phyloP scores from a whole-genome alignment of 768 basidiomycete genomes.

The Cyclocybe aegerita region DNA sequence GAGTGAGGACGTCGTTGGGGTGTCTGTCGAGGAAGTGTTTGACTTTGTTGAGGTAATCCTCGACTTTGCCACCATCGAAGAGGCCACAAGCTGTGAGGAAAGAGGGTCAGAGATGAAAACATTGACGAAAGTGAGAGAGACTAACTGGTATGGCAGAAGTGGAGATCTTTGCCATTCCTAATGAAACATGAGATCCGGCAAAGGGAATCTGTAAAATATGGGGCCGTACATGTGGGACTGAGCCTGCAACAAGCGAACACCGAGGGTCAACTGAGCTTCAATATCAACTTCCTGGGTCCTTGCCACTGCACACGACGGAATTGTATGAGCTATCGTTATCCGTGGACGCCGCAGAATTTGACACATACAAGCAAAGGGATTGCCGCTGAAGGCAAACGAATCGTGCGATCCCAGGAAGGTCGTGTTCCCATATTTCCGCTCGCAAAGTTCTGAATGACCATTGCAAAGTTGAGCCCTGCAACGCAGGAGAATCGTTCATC shows the following conservation, averaged over 20 bases:
- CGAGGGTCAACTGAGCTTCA: conserved; percentile 41
- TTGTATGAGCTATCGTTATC: not conserved
- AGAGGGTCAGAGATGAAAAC: not conserved
- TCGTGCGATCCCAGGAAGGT: conserved; percentile 53
- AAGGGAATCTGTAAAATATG: not conserved
- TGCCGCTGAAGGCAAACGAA: conserved; percentile 49
- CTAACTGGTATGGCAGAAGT: conserved; percentile 68
- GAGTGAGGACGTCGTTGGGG: conserved; percentile 62
- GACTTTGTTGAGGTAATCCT: conserved; percentile 48
- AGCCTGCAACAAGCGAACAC: conserved; percentile 54
- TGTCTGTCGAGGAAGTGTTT: conserved; percentile 55
- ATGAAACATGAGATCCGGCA: not conserved
- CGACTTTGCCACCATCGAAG: conserved; percentile 52
- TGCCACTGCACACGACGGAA: conserved; percentile 28
- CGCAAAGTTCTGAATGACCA: conserved; percentile 61
- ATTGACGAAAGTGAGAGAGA: conserved; percentile 3
- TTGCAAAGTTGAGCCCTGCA: conserved; percentile 53
- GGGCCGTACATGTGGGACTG: conserved; percentile 43
- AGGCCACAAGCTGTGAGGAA: conserved; percentile 23
- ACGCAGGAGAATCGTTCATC: not conserved
- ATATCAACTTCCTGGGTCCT: conserved; percentile 49
- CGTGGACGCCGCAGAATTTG: not conserved
- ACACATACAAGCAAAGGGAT: conserved; percentile 45
- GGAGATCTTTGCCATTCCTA: conserved; percentile 40
- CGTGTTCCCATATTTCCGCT: conserved; percentile 50